Evolutionary conservation across 2,329 filamentous ascomycete species (phyloP), one percentile per base, ranked within the genome.

Genomic region (Aspergillus aculeatinus): DNA sequence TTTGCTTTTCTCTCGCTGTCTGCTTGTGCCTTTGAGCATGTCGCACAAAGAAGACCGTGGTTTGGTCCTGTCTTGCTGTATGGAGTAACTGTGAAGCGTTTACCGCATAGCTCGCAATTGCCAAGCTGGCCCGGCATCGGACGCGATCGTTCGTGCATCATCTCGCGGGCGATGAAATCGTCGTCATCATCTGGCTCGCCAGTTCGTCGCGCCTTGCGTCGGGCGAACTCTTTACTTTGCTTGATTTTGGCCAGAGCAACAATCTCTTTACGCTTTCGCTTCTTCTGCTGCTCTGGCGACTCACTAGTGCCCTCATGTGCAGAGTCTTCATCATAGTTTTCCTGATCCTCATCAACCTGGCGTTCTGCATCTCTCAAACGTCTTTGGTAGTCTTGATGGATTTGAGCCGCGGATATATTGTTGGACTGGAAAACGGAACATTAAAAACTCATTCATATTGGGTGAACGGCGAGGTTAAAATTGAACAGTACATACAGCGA

Each of bases 51-150:
- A n/a, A 98, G 80, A 16, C 92, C 92, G 4, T 93, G 93, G n/a
- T 89, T 82, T 0, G 91, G 89, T 0, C 90, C 92, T 29, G 88
- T 85, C 65, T 92, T 89, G 63, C 89, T 92, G 77, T 97, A 97
- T 0, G 91, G 85, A 0, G 94, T 97, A 49, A 98, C 93, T 0
- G 92, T 96, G 71, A 98, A 98, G 42, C 92, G 87, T 63, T 95
- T 96, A 48, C 84, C 83, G 74, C 94, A 98, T 3, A 88, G 79
- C 63, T 90, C 92, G 72, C 94, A 98, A 66, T 96, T 93, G 64
- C 90, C 92, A 70, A 94, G 85, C 74, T 98, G 94, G 2, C 91
- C 92, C 1, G 92, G 90, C n/a, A 88, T 73, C 1, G 88, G 87
- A 27, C 72, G 73, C 23, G 73, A 68, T 67, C 85, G 86, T 66